Evolutionary conservation across 1,139 yeast genomes (phyloP), one percentile per base, ranked within the genome.

Genomic region (Kodamaea fungicola): DNA sequence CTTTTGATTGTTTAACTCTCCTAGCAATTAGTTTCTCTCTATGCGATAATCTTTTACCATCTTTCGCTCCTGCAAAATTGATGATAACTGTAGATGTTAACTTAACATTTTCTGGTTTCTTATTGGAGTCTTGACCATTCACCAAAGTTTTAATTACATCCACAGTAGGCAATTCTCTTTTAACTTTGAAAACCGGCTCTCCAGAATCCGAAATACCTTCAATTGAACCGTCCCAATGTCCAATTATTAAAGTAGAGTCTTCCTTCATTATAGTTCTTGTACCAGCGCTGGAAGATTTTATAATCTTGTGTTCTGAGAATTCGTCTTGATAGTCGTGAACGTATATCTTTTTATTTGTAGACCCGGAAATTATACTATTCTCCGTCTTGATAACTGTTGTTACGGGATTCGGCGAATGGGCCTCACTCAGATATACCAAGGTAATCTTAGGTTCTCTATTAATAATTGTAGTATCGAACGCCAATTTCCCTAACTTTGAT

Each of bases 381-480:
- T 34, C 10, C 16, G 52, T 52, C 27, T 49, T 49, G 2, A 52
- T 57, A 25, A 75, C 35, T 0, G 74, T 61, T 0, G 78, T 56
- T 0, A 78, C 61, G 1, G 84, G 83, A 48, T 74, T 70, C 0
- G 84, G 84, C 2, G 47, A 48, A 46, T 74, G 79, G 2, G 53
- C 50, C 1, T 58, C 43, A 35, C 57, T 54, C 12, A 51, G 43
- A 28, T 59, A 57, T 0, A 53, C 34, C 2, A 67, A 36, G 1
- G 42, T 39, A 2, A 57, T 40, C 10, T 44, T 46, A 1, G 54
- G 47, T 2, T 50, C 55, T 36, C 47, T 55, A 42, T 59, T 61
- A 7, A 61, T 46, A 5, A 61, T 28, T 3, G 57, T 36, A 12
- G 31, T 41, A 16, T 35, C 48, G 12, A 21, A 40, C 4, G 12